Evolutionary conservation across 345 rosid species (phyloP), one percentile per base, ranked within the genome.

Genomic region (Dipteronia sinensis): DNA sequence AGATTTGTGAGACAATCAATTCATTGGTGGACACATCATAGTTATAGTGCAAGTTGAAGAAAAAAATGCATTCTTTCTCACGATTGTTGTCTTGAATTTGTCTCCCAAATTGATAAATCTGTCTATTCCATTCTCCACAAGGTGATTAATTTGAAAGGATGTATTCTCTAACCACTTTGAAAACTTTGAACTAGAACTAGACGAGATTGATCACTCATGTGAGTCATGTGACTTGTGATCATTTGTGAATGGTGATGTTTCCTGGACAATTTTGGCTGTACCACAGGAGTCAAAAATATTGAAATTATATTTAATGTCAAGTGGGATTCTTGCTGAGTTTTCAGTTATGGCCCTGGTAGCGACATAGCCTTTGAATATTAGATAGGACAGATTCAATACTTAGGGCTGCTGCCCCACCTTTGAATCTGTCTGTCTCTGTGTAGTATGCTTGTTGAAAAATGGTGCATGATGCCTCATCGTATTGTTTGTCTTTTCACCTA

Each of bases 321-420:
- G 47, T 69, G 76, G 81, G 68, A 59, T 47, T 15, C 19, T 61
- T 29, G 38, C 11, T 29, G 7, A 3, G 13, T 38, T 66, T 53
- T 66, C 49, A 72, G 53, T 25, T 74, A 76, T 76, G 62, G 80
- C 73, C 71, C 29, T 69, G 71, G 72, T 71, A 22, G 70, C 42
- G 83, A 72, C 82, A 25, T 55, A 53, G 38, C 84, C 78, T 68
- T 62, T 73, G 70, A 29, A 19, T 75, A 71, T 74, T 77, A 47
- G 38, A 66, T 9, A 34, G 47, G 29, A 42, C n/a, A 76, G 68
- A 47, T 58, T 23, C 72, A 44, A 72, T 40, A 75, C 53, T 64
- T 4, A 12, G 31, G 67, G 44, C 38, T 11, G 53, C 64, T 55
- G 53, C 22, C 65, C 78, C 66, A 76, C 72, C 23, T 19, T 23